Evolutionary conservation across 768 basidiomycete genomes (phyloP).

Genomic region (Chalciporus chontae): DNA sequence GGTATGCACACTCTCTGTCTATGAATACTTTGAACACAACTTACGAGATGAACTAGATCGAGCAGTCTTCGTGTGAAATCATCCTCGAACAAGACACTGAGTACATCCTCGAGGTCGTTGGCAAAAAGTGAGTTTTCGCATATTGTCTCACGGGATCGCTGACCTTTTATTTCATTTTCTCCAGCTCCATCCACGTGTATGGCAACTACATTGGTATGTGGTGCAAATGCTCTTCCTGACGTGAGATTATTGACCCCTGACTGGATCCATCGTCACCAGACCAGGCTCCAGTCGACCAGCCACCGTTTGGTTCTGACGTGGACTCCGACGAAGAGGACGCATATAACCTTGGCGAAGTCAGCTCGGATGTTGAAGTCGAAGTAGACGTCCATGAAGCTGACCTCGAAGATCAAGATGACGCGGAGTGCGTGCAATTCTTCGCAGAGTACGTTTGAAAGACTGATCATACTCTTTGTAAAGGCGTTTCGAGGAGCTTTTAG

Average conservation of each 20-base stretch:
- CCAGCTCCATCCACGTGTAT: constrained; percentile 69
- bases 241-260: not conserved
- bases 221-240: not conserved
- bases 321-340: constrained; percentile 51
- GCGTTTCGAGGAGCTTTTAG: constrained; percentile 71
- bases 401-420: constrained; percentile 44
- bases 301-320: constrained; percentile 48
- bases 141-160: constrained; percentile 1
- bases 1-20: constrained; percentile 38
- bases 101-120: constrained; percentile 66
- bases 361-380: constrained; percentile 82
- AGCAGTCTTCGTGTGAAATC: constrained; percentile 70
- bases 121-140: constrained; percentile 65
- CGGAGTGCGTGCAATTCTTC: constrained; percentile 35
- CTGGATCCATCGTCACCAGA: constrained; percentile 36
- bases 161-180: constrained; percentile 6
- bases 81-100: constrained; percentile 64
- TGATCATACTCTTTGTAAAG: constrained; percentile 19
- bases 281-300: constrained; percentile 46
- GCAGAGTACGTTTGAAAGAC: not conserved
- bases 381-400: constrained; percentile 61
- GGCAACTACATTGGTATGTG: constrained; percentile 78
- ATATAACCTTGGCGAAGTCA: constrained; percentile 69
- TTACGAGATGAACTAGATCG: constrained; percentile 49
- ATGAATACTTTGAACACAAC: not conserved